A percentile compares a stretch with the other conserved stretches of the same genome.
phyloP scores from a whole-genome alignment of 2,329 filamentous ascomycete species.

The Colletotrichum ledebouriae region DNA sequence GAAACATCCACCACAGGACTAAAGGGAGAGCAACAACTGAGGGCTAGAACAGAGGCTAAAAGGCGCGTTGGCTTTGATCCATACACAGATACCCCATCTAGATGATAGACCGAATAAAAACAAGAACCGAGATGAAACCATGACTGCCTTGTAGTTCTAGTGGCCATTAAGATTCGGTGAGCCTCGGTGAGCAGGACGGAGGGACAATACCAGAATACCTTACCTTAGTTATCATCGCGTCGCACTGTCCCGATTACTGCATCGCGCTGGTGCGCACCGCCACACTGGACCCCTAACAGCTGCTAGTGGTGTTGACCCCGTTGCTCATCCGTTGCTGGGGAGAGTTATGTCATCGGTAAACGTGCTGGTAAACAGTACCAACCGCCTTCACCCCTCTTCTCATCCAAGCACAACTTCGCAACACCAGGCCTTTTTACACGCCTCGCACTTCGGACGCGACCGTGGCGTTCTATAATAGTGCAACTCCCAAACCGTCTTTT shows the following conservation, averaged over 20 bases:
- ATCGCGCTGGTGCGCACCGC: constrained; percentile 9
- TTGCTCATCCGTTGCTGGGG: constrained; percentile 37
- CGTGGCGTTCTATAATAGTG: background rate
- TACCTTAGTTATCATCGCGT: background rate
- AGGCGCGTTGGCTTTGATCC: constrained; percentile 68
- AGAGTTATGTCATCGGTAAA: constrained; percentile 40
- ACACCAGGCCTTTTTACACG: background rate
- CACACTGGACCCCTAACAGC: background rate
- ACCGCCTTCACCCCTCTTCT: constrained; percentile 13
- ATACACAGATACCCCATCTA: constrained; percentile 59
- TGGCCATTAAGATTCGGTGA: background rate
- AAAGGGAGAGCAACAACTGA: constrained; percentile 59
- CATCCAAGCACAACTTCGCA: background rate
- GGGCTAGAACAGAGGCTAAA: constrained; percentile 61
- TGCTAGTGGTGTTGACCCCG: constrained; percentile 13
- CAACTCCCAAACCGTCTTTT: background rate
- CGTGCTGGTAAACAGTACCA: constrained; percentile 16
- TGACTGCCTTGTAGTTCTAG: background rate
- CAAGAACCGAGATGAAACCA: background rate
- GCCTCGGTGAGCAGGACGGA: background rate
- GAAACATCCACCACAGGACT: constrained; percentile 68
- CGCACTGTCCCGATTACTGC: constrained; percentile 6
- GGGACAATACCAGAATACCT: background rate
- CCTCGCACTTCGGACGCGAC: background rate
- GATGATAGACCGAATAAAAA: constrained; percentile 14